phyloP scores from a whole-genome alignment of 2,329 filamentous ascomycete species.

The Epichloe baconii region DNA sequence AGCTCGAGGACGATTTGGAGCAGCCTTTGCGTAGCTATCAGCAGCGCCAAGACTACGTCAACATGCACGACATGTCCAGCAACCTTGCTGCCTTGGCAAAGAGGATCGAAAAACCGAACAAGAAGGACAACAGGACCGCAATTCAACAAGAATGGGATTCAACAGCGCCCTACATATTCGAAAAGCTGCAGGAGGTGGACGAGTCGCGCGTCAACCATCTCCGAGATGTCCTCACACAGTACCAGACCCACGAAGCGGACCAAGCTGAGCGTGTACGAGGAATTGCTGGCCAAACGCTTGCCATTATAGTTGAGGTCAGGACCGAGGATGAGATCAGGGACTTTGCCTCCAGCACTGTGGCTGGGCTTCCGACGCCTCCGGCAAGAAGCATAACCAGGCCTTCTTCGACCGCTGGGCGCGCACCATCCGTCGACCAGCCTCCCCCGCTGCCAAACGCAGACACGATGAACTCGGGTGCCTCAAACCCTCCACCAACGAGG shows the following conservation, averaged over 20 bases:
- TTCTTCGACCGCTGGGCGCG: conserved; percentile 18
- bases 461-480: not conserved
- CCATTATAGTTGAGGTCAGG: conserved; percentile 71
- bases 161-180: conserved; percentile 88
- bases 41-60: conserved; percentile 62
- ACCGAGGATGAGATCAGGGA: conserved; percentile 76
- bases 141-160: conserved; percentile 84
- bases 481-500: conserved; percentile 3
- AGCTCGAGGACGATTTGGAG: conserved; percentile 83
- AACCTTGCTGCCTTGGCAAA: conserved; percentile 73
- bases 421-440: conserved; percentile 7
- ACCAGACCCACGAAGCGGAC: conserved; percentile 86
- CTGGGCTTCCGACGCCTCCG: conserved; percentile 24
- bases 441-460: not conserved
- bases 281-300: conserved; percentile 67
- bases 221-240: conserved; percentile 80
- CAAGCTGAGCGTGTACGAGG: conserved; percentile 64
- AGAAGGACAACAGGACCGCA: conserved; percentile 66
- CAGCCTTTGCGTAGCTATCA: conserved; percentile 65
- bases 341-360: conserved; percentile 38
- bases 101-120: conserved; percentile 73
- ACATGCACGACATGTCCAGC: conserved; percentile 66
- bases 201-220: conserved; percentile 82
- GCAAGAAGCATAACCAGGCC: conserved; percentile 29
- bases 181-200: conserved; percentile 80